These are phyloP conservation scores for Starmerella gropengiesseri DNA, from an alignment of 805 yeast species.

Conservation along the genomic window DNA sequence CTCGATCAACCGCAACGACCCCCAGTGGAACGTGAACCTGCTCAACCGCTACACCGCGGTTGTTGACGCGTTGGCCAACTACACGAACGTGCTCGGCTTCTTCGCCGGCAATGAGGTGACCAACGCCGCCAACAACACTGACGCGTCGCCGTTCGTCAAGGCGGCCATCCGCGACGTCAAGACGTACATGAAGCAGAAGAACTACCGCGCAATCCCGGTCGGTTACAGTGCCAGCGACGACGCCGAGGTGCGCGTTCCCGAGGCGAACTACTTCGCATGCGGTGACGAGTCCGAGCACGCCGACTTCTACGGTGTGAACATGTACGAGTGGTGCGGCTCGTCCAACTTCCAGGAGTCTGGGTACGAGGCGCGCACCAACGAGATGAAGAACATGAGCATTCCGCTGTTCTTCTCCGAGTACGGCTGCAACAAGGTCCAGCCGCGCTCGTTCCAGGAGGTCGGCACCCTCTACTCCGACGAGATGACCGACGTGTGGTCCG, in stretches of 20 bases:
- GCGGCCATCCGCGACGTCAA: constrained; percentile 90
- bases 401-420: constrained; percentile 83
- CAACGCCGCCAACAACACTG: constrained; percentile 68
- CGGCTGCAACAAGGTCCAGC: constrained; percentile 67
- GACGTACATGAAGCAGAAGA: constrained; percentile 52
- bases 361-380: constrained; percentile 57
- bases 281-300: constrained; percentile 47
- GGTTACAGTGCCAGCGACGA: constrained; percentile 93
- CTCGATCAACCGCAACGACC: constrained; percentile 67
- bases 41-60: constrained; percentile 71
- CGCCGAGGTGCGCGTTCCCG: constrained; percentile 58
- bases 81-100: constrained; percentile 79
- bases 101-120: constrained; percentile 98
- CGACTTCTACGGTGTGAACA: constrained; percentile 76
- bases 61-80: constrained; percentile 65
- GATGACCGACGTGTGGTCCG: constrained; percentile 88
- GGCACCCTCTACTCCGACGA: constrained; percentile 50
- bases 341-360: constrained; percentile 54
- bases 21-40: constrained; percentile 64
- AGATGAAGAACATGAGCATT: constrained; percentile 58
- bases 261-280: constrained; percentile 81
- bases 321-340: constrained; percentile 80
- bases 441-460: constrained; percentile 71
- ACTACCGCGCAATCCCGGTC: constrained; percentile 74
- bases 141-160: constrained; percentile 87